Percentiles rank a stretch among this genome's conserved stretches.
Evolutionary conservation across 371 early-diverging fungal genomes (phyloP).

Genomic region (Mucor racemosus): DNA sequence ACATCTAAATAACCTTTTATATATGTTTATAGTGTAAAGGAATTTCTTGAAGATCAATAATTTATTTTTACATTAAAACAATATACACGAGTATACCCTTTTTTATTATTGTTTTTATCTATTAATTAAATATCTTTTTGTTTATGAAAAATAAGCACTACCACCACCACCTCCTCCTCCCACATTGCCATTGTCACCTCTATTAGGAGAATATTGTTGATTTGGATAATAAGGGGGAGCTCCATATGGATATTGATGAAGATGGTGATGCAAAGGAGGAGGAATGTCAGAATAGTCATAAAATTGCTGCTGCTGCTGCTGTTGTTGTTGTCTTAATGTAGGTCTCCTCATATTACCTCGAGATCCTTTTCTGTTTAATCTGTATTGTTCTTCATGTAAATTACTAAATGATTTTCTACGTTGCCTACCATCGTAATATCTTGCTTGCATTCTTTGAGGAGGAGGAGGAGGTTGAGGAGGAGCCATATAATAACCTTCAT

Average conservation of each 20-base stretch:
- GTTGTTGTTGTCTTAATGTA: background rate
- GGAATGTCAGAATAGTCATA: background rate
- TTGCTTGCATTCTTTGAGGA: constrained; percentile 1
- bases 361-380: constrained; percentile 10
- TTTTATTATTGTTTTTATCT: background rate
- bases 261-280: background rate
- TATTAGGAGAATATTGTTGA: constrained; percentile 10
- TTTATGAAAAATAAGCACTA: background rate
- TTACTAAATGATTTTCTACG: constrained; percentile 21
- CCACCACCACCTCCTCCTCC: background rate
- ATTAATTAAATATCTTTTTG: background rate
- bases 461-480: background rate
- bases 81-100: background rate
- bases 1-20: background rate
- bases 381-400: constrained; percentile 5
- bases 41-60: constrained; percentile 32
- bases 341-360: constrained; percentile 7
- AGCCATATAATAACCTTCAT: background rate
- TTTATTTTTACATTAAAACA: background rate
- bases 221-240: constrained; percentile 7
- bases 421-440: constrained; percentile 3
- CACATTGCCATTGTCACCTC: background rate
- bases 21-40: constrained; percentile 26
- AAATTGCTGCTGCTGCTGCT: background rate
- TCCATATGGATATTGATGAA: background rate